Evolutionary conservation across 2,329 filamentous ascomycete genomes (phyloP), one percentile per base, ranked within the genome.

Genomic region (Pseudogymnoascus sp.): DNA sequence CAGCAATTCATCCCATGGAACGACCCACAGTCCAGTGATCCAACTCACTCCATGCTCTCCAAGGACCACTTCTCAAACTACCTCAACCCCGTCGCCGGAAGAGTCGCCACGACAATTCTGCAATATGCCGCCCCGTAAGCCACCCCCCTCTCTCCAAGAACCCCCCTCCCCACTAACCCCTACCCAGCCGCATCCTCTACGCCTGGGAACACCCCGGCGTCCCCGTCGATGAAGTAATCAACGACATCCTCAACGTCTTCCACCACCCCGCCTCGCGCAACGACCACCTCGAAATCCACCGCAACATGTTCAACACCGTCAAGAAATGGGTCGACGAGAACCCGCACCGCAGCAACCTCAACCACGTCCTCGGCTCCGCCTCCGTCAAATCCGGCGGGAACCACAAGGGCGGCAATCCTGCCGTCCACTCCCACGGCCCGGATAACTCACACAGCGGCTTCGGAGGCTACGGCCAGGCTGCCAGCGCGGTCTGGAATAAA

Each of bases 201-300:
- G 93, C 93, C 3, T 98, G 93, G 91, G 90, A 98, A 67, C 90
- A 98, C 73, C 84, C 89, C 2, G 86, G 88, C 46, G 87, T 96
- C 0, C 85, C 91, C 0, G 88, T 95, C 3, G 84, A 96, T 38
- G 89, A 96, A 75, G 89, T 98, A 0, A 81, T 93, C 66, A 81
- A 90, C 66, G 93, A 98, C 68, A 85, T 96, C 41, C 78, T 92
- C 56, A 84, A 85, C 24, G 87, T 91, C 10, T 96, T 98, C 78
- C 95, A 99, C 74, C 95, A 99, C 73, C 95, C 95, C 1, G 89
- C 89, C 6, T 79, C 91, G 31, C 88, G 93, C 24, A 84, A 95
- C 69, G 86, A 89, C 62, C 80, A 81, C 63, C 79, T 90, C 63
- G 90, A 96, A 73, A 87, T 95, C 28, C 95, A 98, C 68, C 83